Base-by-base conservation (phyloP, 345 rosid species). In the Eutrema heterophyllum region DNA sequence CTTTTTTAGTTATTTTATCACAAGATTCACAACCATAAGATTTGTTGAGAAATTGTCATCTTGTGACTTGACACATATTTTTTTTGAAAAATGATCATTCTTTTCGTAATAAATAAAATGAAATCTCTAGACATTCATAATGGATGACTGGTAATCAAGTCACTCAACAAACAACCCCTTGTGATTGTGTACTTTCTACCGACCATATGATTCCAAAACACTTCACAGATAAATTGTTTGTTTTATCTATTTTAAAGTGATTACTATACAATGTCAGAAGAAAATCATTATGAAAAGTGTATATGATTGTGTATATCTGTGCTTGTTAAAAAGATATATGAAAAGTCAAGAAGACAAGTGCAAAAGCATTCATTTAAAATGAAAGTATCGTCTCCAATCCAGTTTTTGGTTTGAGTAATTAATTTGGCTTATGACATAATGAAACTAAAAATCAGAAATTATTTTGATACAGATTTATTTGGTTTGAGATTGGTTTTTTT, bases 101-200 rank as follows among this genome's bases (percentile, higher is more conserved):
- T 24, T 44, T 13, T 53, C 15, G 56, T 43, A 36, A 53, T 54
- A 69, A 54, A 46, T 16, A 55, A 36, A 64, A 33, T 36, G 52
- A 45, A 35, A 30, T 48, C 2, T 7, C 43, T 41, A 32, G 60
- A 64, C 71, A 64, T 21, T 64, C 48, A 64, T 64, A 70, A 77
- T 77, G 80, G 72, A 70, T 77, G 76, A 77, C 55, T 70, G 12
- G 67, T 76, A 64, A 10, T 63, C 71, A 3, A 76, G 54, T 76
- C 79, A 75, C 54, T 63, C 67, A 24, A 56, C 54, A 64, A 55
- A 64, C 55, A 64, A 56, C 30, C 21, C 49, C 50, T 64, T 64
- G 80, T 76, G 80, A 64, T 69, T 36, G 32, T 69, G 70, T 54
- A 69, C 66, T 69, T 62, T 63, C 46, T 48, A 27, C 72, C 59